phyloP scores from a whole-genome alignment of 2,329 filamentous ascomycete species.

The Colletotrichum plurivorum region DNA sequence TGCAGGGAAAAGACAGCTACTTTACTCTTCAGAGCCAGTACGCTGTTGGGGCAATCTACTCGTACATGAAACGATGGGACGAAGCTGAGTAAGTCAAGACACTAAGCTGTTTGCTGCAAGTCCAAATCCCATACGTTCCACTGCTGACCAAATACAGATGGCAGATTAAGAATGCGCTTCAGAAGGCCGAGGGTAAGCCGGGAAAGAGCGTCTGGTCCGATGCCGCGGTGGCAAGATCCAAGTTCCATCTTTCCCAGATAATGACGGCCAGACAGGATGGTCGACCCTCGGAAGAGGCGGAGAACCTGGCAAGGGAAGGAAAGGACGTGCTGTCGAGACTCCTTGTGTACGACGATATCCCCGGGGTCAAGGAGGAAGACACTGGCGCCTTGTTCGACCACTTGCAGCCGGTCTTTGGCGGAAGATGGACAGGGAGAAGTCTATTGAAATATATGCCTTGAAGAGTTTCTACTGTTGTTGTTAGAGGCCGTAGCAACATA shows the following conservation, averaged over 20 bases:
- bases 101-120: not conserved
- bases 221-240: slow-evolving; percentile 23
- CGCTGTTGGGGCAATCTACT: slow-evolving; percentile 38
- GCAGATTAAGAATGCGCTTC: slow-evolving; percentile 17
- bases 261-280: slow-evolving; percentile 1
- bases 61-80: slow-evolving; percentile 33
- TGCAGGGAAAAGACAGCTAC: slow-evolving; percentile 37
- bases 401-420: slow-evolving; percentile 33
- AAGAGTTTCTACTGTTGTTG: no score
- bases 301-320: slow-evolving; percentile 21
- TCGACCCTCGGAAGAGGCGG: not conserved
- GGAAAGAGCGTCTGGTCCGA: slow-evolving; percentile 33
- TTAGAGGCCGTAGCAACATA: no score
- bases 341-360: slow-evolving; percentile 26
- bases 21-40: slow-evolving; percentile 43
- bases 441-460: slow-evolving; percentile 21
- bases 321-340: slow-evolving; percentile 29
- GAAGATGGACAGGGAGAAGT: slow-evolving; percentile 20
- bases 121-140: not conserved
- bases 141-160: slow-evolving; percentile 10
- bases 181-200: not conserved
- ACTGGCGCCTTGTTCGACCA: slow-evolving; percentile 28
- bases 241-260: slow-evolving; percentile 26
- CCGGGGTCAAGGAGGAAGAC: slow-evolving; percentile 22
- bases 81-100: slow-evolving; percentile 40